Conservation (phyloP, 106 monocot species). For the Allium fistulosum region DNA sequence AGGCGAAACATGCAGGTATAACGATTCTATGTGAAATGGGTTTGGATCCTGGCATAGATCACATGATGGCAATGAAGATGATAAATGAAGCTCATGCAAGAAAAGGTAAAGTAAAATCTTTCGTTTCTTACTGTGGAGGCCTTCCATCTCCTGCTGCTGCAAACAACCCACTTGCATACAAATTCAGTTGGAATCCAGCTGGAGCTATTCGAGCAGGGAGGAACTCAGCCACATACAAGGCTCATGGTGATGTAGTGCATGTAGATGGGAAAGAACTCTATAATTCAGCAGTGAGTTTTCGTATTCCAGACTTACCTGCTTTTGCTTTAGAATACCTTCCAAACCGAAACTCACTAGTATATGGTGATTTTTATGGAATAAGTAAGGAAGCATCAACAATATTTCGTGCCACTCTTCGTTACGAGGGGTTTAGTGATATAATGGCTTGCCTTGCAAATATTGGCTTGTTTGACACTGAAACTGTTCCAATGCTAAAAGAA, state of each 20-base stretch:
- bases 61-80: slow-evolving; percentile 99
- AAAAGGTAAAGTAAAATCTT: slow-evolving; percentile 65
- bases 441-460: slow-evolving; percentile 81
- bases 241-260: slow-evolving; percentile 45
- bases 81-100: slow-evolving; percentile 74
- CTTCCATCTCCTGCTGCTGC: slow-evolving; percentile 94
- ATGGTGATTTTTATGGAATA: slow-evolving; percentile 91
- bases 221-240: slow-evolving; percentile 74
- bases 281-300: slow-evolving; percentile 63
- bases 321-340: slow-evolving; percentile 94
- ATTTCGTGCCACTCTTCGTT: slow-evolving; percentile 89
- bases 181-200: slow-evolving; percentile 98
- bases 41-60: slow-evolving; percentile 99
- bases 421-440: slow-evolving; percentile 96
- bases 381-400: slow-evolving; percentile 77
- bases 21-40: slow-evolving; percentile 95
- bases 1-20: slow-evolving; percentile 69
- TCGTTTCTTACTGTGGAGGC: slow-evolving; percentile 93
- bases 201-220: slow-evolving; percentile 82
- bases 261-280: slow-evolving; percentile 77
- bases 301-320: slow-evolving; percentile 78
- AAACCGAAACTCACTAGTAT: slow-evolving; percentile 82
- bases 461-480: slow-evolving; percentile 68
- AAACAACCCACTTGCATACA: slow-evolving; percentile 94
- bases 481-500: slow-evolving; percentile 57